Base-by-base conservation (phyloP, 2,329 filamentous ascomycete species). In the Arthrobotrys pseudoclavata region DNA sequence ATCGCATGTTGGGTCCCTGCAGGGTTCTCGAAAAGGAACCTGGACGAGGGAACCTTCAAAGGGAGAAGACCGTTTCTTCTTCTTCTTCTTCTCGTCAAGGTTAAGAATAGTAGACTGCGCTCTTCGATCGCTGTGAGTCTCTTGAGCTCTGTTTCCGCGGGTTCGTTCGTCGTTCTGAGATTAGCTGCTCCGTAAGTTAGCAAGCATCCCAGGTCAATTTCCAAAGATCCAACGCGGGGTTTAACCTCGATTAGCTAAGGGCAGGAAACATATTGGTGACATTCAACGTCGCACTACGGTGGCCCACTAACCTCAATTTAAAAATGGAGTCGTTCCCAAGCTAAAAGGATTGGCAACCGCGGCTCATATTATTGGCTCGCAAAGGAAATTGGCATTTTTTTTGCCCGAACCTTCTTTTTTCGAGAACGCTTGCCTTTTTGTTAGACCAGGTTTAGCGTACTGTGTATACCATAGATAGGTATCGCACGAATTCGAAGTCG, bases 201-300 rank as follows among this genome's bases (percentile, higher is more conserved):
- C 53, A 20, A 20, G n/a, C 37, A 37, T 67, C 57, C 50, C 45
- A 76, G 24, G 40, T 50, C 60, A 76, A 76, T 76, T 70, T 76
- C 72, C 72, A 70, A 48, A 70, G 45, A 24, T 47, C 48, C 45
- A 70, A 55, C 72, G 72, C 70, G 72, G 72, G 71, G 71, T 69
- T 61, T 37, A 31, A 22, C 37, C 40, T 63, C 60, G 57, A 57
- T 55, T 40, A 47, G 52, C 55, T 67, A 60, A 64, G 70, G 63
- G 57, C 26, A 64, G 57, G 72, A 76, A 76, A 76, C 72, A 53
- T 63, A 70, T 76, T 69, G 72, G 72, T 70, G 66, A 76, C 72
- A 61, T 62, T 67, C 60, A 70, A 64, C 66, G 66, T 76, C 72
- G 66, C 72, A 76, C 72, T 76, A 69, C 64, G 24, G 45, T 53